phyloP scores from a whole-genome alignment of 1,284 basidiomycete genomes.

The Ceratobasidium sp. region DNA sequence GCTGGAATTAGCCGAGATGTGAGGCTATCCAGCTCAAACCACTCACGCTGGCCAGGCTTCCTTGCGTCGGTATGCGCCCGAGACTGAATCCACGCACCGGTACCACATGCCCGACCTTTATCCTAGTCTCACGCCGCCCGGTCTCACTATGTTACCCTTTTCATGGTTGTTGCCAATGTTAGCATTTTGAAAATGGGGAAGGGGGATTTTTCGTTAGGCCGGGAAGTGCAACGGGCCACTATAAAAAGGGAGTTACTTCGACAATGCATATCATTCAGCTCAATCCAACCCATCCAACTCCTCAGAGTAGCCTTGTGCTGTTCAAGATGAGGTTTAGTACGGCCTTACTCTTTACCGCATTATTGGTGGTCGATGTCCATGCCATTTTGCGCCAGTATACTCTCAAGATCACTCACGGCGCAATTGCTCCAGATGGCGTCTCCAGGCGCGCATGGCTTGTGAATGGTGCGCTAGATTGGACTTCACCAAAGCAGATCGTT shows the following conservation, averaged over 20 bases:
- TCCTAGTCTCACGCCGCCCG: background rate
- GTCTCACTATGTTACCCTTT: background rate
- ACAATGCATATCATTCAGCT: too few species aligned
- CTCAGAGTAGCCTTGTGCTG: background rate
- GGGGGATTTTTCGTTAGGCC: background rate
- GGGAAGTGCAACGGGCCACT: too few species aligned
- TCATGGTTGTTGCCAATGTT: background rate
- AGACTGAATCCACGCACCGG: background rate
- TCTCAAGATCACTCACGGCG: constrained; percentile 25
- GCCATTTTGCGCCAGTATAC: constrained; percentile 27
- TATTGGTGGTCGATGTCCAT: background rate
- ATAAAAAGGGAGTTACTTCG: too few species aligned
- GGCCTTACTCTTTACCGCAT: background rate
- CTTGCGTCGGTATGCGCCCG: too few species aligned
- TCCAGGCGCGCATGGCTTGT: constrained; percentile 20
- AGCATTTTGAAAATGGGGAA: background rate
- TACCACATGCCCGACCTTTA: background rate
- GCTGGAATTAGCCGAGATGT: too few species aligned
- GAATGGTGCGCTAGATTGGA: background rate
- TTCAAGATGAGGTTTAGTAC: constrained; percentile 5
- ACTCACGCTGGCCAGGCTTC: background rate
- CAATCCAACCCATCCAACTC: background rate
- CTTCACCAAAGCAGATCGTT: background rate
- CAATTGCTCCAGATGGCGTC: constrained; percentile 36
- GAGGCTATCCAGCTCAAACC: background rate